Percentiles rank a stretch among this genome's conserved stretches.
Evolutionary conservation across 495 filamentous ascomycete genomes (phyloP).

Genomic region (Lentithecium fluviatile): DNA sequence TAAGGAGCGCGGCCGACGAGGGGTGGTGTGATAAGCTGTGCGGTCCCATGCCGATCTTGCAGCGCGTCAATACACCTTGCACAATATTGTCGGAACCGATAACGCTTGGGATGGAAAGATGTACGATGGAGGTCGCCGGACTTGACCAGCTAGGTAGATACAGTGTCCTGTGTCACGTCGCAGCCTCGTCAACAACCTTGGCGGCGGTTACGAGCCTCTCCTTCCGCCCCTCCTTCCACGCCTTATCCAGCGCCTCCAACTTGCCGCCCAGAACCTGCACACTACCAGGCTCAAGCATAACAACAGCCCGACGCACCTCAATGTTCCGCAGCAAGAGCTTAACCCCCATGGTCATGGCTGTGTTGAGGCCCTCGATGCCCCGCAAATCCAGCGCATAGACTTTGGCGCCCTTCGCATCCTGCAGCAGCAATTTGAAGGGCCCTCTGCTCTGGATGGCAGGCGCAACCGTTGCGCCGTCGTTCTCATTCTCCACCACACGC

Average conservation of each 20-base stretch:
- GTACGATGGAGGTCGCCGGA: no score
- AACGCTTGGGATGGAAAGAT: no score
- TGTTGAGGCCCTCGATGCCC: conserved; percentile 60
- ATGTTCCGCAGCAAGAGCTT: conserved; percentile 72
- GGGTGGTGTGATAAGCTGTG: no score
- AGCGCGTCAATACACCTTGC: no score
- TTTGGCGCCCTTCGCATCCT: conserved; percentile 71
- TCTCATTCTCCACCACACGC: conserved; percentile 59
- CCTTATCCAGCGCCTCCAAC: conserved; percentile 74
- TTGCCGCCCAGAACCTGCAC: conserved; percentile 77
- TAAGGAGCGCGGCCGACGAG: no score
- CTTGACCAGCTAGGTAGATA: no score
- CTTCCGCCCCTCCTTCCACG: conserved; percentile 74
- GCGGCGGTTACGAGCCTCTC: conserved; percentile 59
- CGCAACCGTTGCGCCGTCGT: conserved; percentile 42
- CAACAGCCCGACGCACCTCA: conserved; percentile 70
- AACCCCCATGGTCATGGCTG: conserved; percentile 71
- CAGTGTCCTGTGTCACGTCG: no score
- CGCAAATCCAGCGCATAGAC: conserved; percentile 74
- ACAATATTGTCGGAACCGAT: no score
- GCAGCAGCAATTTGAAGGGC: conserved; percentile 76
- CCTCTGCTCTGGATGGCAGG: conserved; percentile 43
- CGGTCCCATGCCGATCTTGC: no score
- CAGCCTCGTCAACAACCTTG: conserved; percentile 16
- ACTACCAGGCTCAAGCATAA: conserved; percentile 67